Base-by-base conservation (phyloP, 768 basidiomycete species). In the Lactarius vividus region DNA sequence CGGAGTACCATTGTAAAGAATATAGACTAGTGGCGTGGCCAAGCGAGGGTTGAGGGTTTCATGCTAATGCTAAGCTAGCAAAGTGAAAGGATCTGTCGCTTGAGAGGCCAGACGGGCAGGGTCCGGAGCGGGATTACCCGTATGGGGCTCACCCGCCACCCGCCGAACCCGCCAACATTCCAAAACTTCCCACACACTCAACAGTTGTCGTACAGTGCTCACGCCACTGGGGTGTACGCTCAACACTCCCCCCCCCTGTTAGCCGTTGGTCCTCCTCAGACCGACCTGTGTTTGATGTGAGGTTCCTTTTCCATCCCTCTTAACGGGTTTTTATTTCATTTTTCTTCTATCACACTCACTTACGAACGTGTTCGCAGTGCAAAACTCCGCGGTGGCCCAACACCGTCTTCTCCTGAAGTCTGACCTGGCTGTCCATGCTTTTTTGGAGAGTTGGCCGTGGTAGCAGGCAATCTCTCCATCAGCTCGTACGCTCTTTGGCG, bases 361-460 rank as follows among this genome's bases (percentile, higher is more conserved):
- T 23, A 40, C 61, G 16, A 23, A 31, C 55, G 56, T 35, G 57
- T 63, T 31, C 60, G 58, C 56, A 62, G 61, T 40, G 67, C 59
- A 69, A 37, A 37, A 78, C 73, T 71, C 69, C 74, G 76, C 76
- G 74, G 76, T 74, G 77, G 76, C 73, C 73, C 40, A 54, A 62
- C 73, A 73, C 73, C 73, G 73, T 71, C 76, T 72, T 72, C 69
- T 72, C 72, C 75, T 71, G 63, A 71, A 73, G 70, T 72, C 69
- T 75, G 64, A 70, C 71, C 81, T 80, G 81, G 80, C 82, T 85
- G 86, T 86, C 84, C 84, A 90, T 90, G 88, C 87, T 86, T 78
- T 85, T 86, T 78, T 85, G 83, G 84, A 84, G 83, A 78, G 81
- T 78, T 73, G 76, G 80, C 73, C 78, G 82, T 77, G 77, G 80